Evolutionary conservation across 148 eudicot species (phyloP).

Genomic region (Spergularia bocconei): DNA sequence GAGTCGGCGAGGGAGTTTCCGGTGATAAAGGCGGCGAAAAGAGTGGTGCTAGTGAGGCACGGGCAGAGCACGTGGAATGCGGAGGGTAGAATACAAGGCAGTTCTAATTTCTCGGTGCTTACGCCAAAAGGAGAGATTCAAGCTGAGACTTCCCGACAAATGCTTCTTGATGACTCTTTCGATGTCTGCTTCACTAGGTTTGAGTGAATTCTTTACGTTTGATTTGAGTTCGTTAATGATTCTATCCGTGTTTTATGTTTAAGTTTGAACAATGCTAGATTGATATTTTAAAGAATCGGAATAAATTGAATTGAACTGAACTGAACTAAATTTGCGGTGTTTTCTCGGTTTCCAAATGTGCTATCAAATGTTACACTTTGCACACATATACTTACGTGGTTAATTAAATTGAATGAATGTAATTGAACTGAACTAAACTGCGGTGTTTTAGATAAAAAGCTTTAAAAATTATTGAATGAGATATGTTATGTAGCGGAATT

Average conservation of each 20-base stretch:
- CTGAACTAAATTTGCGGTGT: too few relatives aligned
- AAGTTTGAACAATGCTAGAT: neutral
- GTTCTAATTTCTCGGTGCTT: conserved; percentile 80
- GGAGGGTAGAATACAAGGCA: conserved; percentile 93
- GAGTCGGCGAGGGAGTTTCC: conserved; percentile 33
- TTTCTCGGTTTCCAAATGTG: too few relatives aligned
- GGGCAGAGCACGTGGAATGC: conserved; percentile 99
- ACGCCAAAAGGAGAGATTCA: conserved; percentile 82
- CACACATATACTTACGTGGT: too few relatives aligned
- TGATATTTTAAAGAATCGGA: neutral
- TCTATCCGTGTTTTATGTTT: neutral
- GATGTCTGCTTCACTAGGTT: conserved; percentile 89
- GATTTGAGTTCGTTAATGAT: neutral
- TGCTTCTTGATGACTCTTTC: conserved; percentile 77
- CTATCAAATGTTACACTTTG: too few relatives aligned
- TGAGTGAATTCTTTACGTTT: neutral
- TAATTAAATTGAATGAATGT: too few relatives aligned
- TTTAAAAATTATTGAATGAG: too few relatives aligned
- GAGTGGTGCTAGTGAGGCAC: conserved; percentile 89
- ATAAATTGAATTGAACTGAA: neutral
- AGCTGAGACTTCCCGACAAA: conserved; percentile 79
- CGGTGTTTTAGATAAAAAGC: too few relatives aligned
- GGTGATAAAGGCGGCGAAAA: conserved; percentile 59
- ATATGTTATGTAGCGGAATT: too few relatives aligned
- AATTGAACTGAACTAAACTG: too few relatives aligned